Evolutionary conservation across 2,329 filamentous ascomycete genomes (phyloP).

Genomic region (Colletotrichum lindemuthianum): DNA sequence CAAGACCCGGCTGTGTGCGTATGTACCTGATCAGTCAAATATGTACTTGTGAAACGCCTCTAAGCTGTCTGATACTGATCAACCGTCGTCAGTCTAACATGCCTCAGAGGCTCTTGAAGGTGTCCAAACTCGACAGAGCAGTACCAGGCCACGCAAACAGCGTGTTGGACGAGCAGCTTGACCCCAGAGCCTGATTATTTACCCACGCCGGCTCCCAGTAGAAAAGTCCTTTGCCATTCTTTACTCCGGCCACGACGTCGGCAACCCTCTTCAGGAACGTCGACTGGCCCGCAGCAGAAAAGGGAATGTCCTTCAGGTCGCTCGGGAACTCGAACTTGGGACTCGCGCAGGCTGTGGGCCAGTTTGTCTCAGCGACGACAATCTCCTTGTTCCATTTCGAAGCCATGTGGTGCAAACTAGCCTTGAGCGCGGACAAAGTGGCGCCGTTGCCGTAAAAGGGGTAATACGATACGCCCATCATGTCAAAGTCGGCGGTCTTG

Average conservation of each 20-base stretch:
- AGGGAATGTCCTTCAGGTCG: conserved; percentile 68
- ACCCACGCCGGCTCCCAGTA: conserved; percentile 81
- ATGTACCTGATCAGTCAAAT: neutral
- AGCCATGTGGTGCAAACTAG: conserved; percentile 67
- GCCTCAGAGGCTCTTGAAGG: conserved; percentile 61
- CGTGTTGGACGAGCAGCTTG: conserved; percentile 71
- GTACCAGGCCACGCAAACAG: conserved; percentile 67
- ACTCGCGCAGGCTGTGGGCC: conserved; percentile 71
- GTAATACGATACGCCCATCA: conserved; percentile 79
- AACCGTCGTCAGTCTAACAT: neutral
- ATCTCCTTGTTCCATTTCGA: conserved; percentile 72
- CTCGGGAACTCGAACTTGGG: conserved; percentile 68
- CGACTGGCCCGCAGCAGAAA: conserved; percentile 70
- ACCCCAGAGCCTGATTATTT: conserved; percentile 71
- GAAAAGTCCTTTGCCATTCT: conserved; percentile 68
- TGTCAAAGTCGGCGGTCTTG: conserved; percentile 68
- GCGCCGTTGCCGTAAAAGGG: conserved; percentile 74
- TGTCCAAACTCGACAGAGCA: conserved; percentile 65
- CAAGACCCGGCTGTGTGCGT: neutral
- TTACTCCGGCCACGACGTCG: conserved; percentile 61
- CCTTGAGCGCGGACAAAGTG: conserved; percentile 66
- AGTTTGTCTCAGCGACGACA: conserved; percentile 77
- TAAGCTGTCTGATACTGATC: too few relatives aligned
- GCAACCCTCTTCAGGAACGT: conserved; percentile 71
- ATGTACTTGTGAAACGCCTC: too few relatives aligned